Base-by-base conservation (phyloP, 2,329 filamentous ascomycete species). In the Acarospora socialis region DNA sequence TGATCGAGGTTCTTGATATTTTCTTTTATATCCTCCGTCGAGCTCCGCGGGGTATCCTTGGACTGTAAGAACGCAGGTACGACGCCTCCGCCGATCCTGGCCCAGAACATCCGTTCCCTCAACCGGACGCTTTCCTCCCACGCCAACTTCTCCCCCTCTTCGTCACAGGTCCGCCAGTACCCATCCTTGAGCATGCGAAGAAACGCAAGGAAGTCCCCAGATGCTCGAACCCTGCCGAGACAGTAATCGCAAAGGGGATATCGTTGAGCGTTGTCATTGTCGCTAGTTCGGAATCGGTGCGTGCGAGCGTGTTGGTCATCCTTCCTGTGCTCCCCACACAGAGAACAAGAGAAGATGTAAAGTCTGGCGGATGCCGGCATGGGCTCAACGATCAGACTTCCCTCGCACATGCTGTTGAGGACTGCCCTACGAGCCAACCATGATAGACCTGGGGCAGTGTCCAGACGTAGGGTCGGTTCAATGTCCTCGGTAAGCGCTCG, bases 41-140 rank as follows among this genome's bases (percentile, higher is more conserved):
- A 37, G 21, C 32, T 35, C 18, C 35, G 36, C 4, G 43, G 42
- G 7, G 42, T 37, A n/a, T 44, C 39, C 14, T 31, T 33, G 7
- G 28, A 22, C 9, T 37, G 36, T 12, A 41, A 13, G 17, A 43
- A 43, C 17, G 69, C 63, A 1, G 87, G 90, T 8, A 95, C 60
- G 2, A 98, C 83, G 9, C 90, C 90, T 17, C 86, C 90, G 16
- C 87, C 87, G 32, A 98, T 73, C 34, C 90, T 72, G 30, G 81
- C 74, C 90, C 90, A 98, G 52, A 98, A 98, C 80, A 98, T 93
- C 45, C 87, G 77, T 53, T 98, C 90, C 30, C 90, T 69, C 28
- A 95, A 57, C 18, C 79, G 73, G 7, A 94, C 80, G 35, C 83
- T 83, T 60, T 98, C 90, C 51, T 95, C 87, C 90, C 90, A 98